Evolutionary conservation across 2,329 filamentous ascomycete species (phyloP), one percentile per base, ranked within the genome.

Genomic region (Orbilia javanica): DNA sequence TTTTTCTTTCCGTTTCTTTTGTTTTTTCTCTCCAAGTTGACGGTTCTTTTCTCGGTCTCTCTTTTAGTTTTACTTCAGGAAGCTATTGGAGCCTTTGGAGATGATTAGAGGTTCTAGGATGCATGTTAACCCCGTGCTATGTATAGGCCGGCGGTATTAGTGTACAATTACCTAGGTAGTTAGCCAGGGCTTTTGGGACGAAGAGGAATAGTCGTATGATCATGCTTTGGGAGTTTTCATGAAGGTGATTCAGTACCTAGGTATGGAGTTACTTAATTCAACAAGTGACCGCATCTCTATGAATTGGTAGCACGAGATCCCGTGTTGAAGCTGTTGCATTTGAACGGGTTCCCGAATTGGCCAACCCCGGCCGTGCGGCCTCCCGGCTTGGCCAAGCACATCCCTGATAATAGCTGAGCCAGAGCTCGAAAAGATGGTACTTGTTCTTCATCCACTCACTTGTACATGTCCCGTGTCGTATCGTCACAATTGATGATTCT

Each of bases 341-440:
- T 60, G 6, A 8, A 7, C 11, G 4, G 3, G 1, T 25, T 39
- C 55, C 55, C 31, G 18, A 60, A 60, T 39, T 39, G 20, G 55
- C 10, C 10, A 42, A 42, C 55, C 55, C 55, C 55, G 55, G 55
- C 22, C 22, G 6, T 50, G 18, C 34, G 18, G 11, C 31, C n/a
- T 60, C 55, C 55, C 55, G 55, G 31, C 25, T 60, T 60, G 34
- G 55, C 55, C 34, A 60, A 60, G 55, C 31, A 42, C 34, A 60
- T 42, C 55, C 55, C 55, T 60, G 55, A 42, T 52, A 10, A 15
- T 36, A 36, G 31, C 18, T 42, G 29, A 39, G 53, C 18, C 27
- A 27, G 27, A 55, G 52, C 31, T 39, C 18, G 15, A 18, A 60
- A 10, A 18, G 53, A 39, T 42, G 22, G 25, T 39, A 13, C 55